Conservation (phyloP, 2,329 filamentous ascomycete species). For the Penicillium sp. region DNA sequence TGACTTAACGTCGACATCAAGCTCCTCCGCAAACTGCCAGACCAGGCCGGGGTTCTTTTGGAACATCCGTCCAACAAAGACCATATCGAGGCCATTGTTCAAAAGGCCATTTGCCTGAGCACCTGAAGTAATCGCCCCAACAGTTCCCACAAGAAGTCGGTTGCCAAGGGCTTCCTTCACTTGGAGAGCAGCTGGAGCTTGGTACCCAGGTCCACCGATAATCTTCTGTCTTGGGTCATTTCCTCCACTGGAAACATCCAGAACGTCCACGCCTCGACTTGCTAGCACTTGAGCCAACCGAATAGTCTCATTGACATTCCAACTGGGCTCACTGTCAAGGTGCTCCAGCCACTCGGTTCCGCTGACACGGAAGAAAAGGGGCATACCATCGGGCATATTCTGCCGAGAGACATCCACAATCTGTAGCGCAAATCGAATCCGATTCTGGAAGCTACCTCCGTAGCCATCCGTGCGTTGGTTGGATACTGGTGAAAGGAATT, state of each 20-base stretch:
- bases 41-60: constrained; percentile 28
- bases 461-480: constrained; percentile 67
- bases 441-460: constrained; percentile 60
- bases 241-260: background rate
- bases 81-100: constrained; percentile 64
- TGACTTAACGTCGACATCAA: constrained; percentile 34
- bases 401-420: background rate
- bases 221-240: constrained; percentile 44
- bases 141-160: constrained; percentile 71
- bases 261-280: constrained; percentile 59
- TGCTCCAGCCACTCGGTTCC: constrained; percentile 49
- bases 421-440: constrained; percentile 56
- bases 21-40: constrained; percentile 33
- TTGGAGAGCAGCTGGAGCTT: constrained; percentile 71
- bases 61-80: constrained; percentile 53
- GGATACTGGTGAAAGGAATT: constrained; percentile 68
- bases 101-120: constrained; percentile 67
- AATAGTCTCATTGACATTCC: background rate
- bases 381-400: background rate
- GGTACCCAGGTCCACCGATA: constrained; percentile 65
- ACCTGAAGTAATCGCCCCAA: constrained; percentile 74
- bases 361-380: background rate
- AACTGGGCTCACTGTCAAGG: constrained; percentile 36
- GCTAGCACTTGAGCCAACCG: background rate
- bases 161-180: constrained; percentile 75